Base-by-base conservation (phyloP, 257 asterid genomes). In the Primulina huaijiensis region DNA sequence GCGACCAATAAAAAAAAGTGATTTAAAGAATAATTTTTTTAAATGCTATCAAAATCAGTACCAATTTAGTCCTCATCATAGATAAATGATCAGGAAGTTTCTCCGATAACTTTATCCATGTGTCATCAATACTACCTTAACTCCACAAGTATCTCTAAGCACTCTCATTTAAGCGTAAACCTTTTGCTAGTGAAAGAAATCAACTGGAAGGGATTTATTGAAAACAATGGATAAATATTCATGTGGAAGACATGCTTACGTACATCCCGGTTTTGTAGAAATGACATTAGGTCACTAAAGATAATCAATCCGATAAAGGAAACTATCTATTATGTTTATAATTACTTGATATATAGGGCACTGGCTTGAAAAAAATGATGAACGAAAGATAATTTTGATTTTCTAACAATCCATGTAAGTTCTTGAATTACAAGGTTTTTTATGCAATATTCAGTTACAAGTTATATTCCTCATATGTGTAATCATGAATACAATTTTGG, bases 401-500 rank as follows among this genome's bases (percentile, higher is more conserved):
- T 52, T 23, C 20, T 52, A 38, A 60, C 20, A 62, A 56, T 57
- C 75, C 50, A 67, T 10, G n/a, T 64, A 23, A 60, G 35, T 52
- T 76, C 30, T 30, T 21, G 23, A 67, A 43, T 38, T 59, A 63
- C 40, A 69, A 29, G 56, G 78, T 17, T 46, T 55, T 65, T 68
- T 50, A 20, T 38, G 73, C 72, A 75, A 46, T 69, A 66, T 57
- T 27, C 59, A 74, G 70, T 68, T 14, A 35, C 62, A 72, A 62
- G 33, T 67, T 60, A 58, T 71, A 59, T 76, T 72, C 74, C 63
- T 60, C 59, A 69, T 59, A 70, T 60, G 74, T 66, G 60, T 38
- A 64, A 66, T 72, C 67, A 75, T 38, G 78, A 75, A 55, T 38
- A 65, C 56, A 20, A 68, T 67, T 70, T 35, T 30, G 60, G 72